These are phyloP conservation scores for Kwoniella sp. DNA, from an alignment of 768 basidiomycete genomes.

Conservation along the genomic window DNA sequence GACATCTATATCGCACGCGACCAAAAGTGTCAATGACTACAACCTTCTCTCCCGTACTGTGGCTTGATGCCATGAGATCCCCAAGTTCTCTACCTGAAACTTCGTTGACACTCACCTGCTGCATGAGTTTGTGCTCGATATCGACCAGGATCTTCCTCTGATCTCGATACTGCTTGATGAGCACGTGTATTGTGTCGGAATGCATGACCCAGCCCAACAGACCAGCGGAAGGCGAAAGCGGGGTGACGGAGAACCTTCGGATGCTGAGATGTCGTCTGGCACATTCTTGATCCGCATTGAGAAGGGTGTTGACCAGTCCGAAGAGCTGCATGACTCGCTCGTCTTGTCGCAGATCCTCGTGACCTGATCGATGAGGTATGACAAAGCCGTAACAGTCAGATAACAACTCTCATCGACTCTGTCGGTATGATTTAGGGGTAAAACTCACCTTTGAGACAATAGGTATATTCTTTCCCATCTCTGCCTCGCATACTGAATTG, in stretches of 20 bases:
- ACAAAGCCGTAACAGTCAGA: conserved; percentile 8
- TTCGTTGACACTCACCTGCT: conserved; percentile 67
- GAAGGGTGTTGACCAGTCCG: conserved; percentile 90
- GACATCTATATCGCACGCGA: conserved; percentile 72
- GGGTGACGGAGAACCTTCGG: conserved; percentile 88
- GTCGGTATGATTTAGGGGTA: not conserved
- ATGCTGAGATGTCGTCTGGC: conserved; percentile 96
- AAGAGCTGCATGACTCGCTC: conserved; percentile 99
- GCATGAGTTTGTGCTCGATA: conserved; percentile 97
- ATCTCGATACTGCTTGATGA: conserved; percentile 94
- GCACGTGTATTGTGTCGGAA: conserved; percentile 91
- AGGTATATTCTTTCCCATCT: conserved; percentile 92
- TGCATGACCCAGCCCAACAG: conserved; percentile 93
- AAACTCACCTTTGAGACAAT: conserved; percentile 76
- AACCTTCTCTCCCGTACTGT: not conserved
- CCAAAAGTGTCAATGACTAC: not conserved
- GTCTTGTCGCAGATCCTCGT: conserved; percentile 98
- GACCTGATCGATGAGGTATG: conserved; percentile 63
- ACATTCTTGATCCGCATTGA: conserved; percentile 88
- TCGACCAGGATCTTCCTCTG: conserved; percentile 94
- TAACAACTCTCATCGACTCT: not conserved
- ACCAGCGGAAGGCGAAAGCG: conserved; percentile 92
- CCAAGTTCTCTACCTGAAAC: conserved; percentile 2
- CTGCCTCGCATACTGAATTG: conserved; percentile 82
- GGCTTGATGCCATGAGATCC: not conserved